A percentile compares a stretch with the other conserved stretches of the same genome.
Conservation (phyloP, 495 filamentous ascomycete species). For the Aspergillus kassunensis region DNA sequence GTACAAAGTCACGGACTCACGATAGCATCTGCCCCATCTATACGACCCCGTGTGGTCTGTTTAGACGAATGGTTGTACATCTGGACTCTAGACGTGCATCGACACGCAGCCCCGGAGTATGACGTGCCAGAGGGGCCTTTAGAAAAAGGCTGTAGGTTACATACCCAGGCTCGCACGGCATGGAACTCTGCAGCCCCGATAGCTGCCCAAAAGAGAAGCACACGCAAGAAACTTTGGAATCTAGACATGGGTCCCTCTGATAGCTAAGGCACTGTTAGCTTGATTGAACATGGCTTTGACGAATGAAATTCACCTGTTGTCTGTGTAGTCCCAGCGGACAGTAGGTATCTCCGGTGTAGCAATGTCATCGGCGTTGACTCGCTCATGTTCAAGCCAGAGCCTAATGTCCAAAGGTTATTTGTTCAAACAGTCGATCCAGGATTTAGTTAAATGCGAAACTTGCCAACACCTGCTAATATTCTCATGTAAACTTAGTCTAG, state of each 20-base stretch:
- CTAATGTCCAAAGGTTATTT: slow-evolving; percentile 11
- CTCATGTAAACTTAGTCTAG: slow-evolving; percentile 13
- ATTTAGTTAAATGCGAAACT: slow-evolving; percentile 3
- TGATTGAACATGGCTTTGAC: slow-evolving; percentile 9
- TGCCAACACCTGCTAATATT: slow-evolving; percentile 17
- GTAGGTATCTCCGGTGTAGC: too few relatives aligned
- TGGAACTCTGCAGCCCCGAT: slow-evolving; percentile 22
- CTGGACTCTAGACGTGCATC: slow-evolving; percentile 1
- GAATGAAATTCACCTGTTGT: slow-evolving; percentile 14
- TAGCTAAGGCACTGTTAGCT: slow-evolving; percentile 13
- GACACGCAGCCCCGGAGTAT: slow-evolving; percentile 16
- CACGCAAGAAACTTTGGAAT: slow-evolving; percentile 20
- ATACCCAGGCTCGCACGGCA: slow-evolving; percentile 21
- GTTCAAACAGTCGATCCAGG: not conserved
- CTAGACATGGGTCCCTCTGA: slow-evolving; percentile 21
- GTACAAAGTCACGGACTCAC: slow-evolving; percentile 10
- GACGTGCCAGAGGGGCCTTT: slow-evolving; percentile 20
- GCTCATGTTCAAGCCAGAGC: slow-evolving; percentile 8
- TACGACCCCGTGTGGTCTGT: too few relatives aligned
- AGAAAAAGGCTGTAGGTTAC: slow-evolving; percentile 12
- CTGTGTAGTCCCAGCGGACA: slow-evolving; percentile 14
- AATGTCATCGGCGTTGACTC: slow-evolving; percentile 9
- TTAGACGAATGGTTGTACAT: slow-evolving; percentile 9
- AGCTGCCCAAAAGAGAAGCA: slow-evolving; percentile 27
- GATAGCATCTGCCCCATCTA: slow-evolving; percentile 1